Base-by-base conservation (phyloP, 2,329 filamentous ascomycete genomes). In the Penicillium sclerotigenum region DNA sequence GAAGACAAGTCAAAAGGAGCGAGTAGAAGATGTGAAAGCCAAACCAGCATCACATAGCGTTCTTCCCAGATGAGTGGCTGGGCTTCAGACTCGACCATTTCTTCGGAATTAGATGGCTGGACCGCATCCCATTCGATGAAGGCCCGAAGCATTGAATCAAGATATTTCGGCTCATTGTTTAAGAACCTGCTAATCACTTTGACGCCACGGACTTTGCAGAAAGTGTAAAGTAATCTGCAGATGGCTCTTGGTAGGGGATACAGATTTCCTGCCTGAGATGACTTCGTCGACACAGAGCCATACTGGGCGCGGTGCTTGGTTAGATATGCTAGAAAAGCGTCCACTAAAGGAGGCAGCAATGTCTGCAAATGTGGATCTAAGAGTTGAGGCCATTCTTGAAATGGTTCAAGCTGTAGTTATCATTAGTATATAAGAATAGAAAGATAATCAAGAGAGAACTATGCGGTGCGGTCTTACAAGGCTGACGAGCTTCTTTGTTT, bases 381-480 rank as follows among this genome's bases (percentile, higher is more conserved):
- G 37, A 97, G 82, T 72, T 99, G 94, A 18, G 94, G 94, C 62
- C 95, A 87, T 78, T 97, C 92, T 79, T 97, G 93, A 65, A 97
- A 99, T 2, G 89, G 86, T 64, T 97, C 91, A 47, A 99, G 84
- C 78, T 79, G 56, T 59, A 53, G 18, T 22, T 16, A 38, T 14
- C 10, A 58, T 61, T 43, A 68, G 29, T 36, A 47, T 52, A 60
- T 54, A 4, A 42, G 24, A 29, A 45, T 28, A 45, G 45, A 47
- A 18, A 26, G 4, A 20, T 2, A 37, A 5, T 5, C 7, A 24
- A 26, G 26, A 47, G 24, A 10, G n/a, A 31, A 11, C 1, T 36
- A 43, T 51, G 18, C 10, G 11, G 48, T 31, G n/a, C 16, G 33
- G 41, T 57, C 75, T 68, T 72, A 77, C 75, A 58, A 77, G 70